Conservation (phyloP, 2,329 filamentous ascomycete species). For the Chaetomiaceae sp. region DNA sequence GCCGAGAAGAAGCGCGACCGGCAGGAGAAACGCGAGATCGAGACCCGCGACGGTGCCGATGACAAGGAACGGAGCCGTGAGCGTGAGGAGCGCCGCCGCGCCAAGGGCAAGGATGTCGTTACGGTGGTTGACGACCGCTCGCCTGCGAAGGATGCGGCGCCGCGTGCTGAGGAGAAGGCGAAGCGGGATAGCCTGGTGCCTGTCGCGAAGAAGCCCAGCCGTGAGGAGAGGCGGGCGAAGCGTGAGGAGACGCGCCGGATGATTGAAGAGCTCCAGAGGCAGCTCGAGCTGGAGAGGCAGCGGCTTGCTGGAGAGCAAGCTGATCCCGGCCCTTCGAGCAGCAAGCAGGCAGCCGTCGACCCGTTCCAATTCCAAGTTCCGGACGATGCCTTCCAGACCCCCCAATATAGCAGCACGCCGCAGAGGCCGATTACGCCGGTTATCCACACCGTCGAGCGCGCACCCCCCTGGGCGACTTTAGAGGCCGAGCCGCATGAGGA, state of each 20-base stretch:
- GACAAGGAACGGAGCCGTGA: conserved; percentile 21
- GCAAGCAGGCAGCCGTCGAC: conserved; percentile 34
- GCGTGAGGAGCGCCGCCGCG: conserved; percentile 20
- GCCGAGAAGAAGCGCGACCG: conserved; percentile 28
- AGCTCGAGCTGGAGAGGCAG: conserved; percentile 23
- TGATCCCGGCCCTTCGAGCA: conserved; percentile 8
- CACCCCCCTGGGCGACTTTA: conserved; percentile 42
- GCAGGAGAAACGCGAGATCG: conserved; percentile 23
- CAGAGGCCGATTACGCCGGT: conserved; percentile 26
- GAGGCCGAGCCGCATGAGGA: conserved; percentile 20
- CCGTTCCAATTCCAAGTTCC: conserved; percentile 54
- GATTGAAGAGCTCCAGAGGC: conserved; percentile 20
- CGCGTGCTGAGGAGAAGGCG: conserved; percentile 10
- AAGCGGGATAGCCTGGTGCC: conserved; percentile 4
- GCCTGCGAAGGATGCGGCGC: conserved; percentile 8
- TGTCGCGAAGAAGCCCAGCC: conserved; percentile 14
- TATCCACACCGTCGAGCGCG: conserved; percentile 48
- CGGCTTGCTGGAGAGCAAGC: conserved; percentile 9
- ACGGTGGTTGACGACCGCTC: conserved; percentile 19
- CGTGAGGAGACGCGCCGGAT: conserved; percentile 22
- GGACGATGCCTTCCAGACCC: conserved; percentile 46
- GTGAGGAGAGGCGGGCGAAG: conserved; percentile 20
- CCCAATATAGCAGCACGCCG: conserved; percentile 34
- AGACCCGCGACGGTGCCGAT: conserved; percentile 13
- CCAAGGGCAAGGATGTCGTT: conserved; percentile 19